phyloP scores from a whole-genome alignment of 129 eudicot genomes.

The Flaveria brownii region DNA sequence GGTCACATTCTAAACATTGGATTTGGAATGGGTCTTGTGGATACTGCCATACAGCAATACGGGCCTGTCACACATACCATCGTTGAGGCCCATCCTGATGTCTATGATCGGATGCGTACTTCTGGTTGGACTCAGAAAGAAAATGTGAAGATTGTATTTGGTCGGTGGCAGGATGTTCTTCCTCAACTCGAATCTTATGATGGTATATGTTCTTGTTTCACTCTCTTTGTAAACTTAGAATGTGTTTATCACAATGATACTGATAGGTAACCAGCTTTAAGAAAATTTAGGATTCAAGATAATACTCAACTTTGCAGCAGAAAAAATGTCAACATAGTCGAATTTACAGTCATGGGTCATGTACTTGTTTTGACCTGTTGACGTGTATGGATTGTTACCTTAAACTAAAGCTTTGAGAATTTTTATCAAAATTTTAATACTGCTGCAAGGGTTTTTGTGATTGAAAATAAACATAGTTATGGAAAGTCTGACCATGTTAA shows the following conservation, averaged over 20 bases:
- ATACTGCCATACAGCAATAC: slow-evolving; percentile 83
- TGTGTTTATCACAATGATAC: slow-evolving; percentile 5
- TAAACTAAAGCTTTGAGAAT: background rate
- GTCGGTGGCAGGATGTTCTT: slow-evolving; percentile 95
- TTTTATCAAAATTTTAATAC: background rate
- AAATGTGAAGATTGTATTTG: slow-evolving; percentile 76
- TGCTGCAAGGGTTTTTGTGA: background rate
- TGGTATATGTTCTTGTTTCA: slow-evolving; percentile 39
- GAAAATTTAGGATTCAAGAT: background rate
- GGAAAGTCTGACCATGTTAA: background rate
- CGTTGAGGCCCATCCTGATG: slow-evolving; percentile 94
- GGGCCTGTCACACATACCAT: slow-evolving; percentile 69
- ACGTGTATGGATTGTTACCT: background rate
- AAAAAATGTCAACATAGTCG: no score
- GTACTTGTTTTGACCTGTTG: no score
- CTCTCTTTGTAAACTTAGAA: slow-evolving; percentile 1
- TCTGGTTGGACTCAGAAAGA: slow-evolving; percentile 83
- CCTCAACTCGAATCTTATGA: slow-evolving; percentile 81
- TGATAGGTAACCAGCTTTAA: background rate
- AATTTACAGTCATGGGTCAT: no score
- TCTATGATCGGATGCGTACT: slow-evolving; percentile 71
- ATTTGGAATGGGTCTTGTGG: slow-evolving; percentile 98
- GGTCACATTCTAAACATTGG: slow-evolving; percentile 86
- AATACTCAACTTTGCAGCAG: no score
- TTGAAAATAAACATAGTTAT: background rate